phyloP scores from a whole-genome alignment of 140 eudicot species.

The Ambrosia hybrid region DNA sequence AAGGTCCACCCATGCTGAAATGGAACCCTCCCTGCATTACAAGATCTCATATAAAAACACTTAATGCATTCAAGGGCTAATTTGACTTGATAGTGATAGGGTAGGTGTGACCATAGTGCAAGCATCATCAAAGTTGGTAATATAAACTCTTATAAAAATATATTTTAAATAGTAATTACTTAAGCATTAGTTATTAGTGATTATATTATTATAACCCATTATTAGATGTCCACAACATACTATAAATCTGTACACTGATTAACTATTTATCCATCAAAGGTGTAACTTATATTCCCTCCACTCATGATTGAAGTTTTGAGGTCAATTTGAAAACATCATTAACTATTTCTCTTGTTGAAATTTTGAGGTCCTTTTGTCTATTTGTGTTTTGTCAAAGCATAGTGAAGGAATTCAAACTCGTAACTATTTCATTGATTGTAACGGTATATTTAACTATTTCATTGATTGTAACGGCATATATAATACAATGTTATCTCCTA shows the following conservation, averaged over 20 bases:
- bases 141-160: slow-evolving; percentile 14
- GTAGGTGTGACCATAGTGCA: slow-evolving; percentile 33
- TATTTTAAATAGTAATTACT: not conserved
- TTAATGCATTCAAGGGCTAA: slow-evolving; percentile 22
- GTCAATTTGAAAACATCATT: not conserved
- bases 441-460: too few species aligned
- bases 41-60: slow-evolving; percentile 33
- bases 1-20: slow-evolving; percentile 46
- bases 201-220: not conserved
- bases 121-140: slow-evolving; percentile 25
- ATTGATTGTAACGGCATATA: too few species aligned
- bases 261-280: not conserved
- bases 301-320: slow-evolving; percentile 18
- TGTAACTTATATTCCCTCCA: not conserved
- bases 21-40: slow-evolving; percentile 1
- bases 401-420: too few species aligned
- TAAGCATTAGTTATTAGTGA: slow-evolving; percentile 8
- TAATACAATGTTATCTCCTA: too few species aligned
- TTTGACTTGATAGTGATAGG: slow-evolving; percentile 27
- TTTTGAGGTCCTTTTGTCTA: not conserved
- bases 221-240: not conserved
- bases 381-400: not conserved
- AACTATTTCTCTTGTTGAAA: not conserved
- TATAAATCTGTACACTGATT: not conserved
- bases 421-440: too few species aligned